These are phyloP conservation scores for Thalassia testudinum DNA, from an alignment of 116 monocot genomes.

Conservation along the genomic window DNA sequence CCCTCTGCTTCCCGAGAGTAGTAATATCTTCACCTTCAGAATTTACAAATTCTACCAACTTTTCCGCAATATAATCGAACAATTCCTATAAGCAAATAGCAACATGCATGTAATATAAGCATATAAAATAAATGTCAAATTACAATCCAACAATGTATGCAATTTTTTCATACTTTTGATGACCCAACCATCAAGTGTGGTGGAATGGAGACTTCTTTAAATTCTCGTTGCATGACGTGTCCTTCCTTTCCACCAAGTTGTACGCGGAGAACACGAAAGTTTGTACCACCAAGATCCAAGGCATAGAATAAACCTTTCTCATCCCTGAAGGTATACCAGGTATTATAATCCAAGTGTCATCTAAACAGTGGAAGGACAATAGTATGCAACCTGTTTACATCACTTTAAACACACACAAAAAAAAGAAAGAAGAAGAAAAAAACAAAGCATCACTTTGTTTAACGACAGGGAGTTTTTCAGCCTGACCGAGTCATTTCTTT, in stretches of 20 bases:
- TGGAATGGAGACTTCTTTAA: conserved; percentile 40
- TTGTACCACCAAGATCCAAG: conserved; percentile 72
- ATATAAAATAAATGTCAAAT: background rate
- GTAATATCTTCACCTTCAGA: conserved; percentile 25
- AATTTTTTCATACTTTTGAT: conserved; percentile 25
- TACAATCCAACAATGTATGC: too few species aligned
- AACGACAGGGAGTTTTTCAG: too few species aligned
- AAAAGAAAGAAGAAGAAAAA: too few species aligned
- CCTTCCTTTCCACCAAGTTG: conserved; percentile 56
- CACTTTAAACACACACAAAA: too few species aligned
- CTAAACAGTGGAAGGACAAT: too few species aligned
- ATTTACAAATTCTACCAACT: conserved; percentile 45
- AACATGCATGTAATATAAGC: background rate
- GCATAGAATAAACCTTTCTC: conserved; percentile 71
- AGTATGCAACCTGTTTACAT: too few species aligned
- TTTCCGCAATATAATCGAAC: conserved; percentile 68
- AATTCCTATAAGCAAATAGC: conserved; percentile 32
- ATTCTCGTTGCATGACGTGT: conserved; percentile 40
- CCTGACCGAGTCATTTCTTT: too few species aligned
- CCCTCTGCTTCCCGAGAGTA: conserved; percentile 27
- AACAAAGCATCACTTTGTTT: too few species aligned
- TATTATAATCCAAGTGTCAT: too few species aligned
- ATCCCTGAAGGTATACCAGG: conserved; percentile 15
- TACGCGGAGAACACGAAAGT: conserved; percentile 50
- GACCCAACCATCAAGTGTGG: conserved; percentile 50